A percentile compares a stretch with the other conserved stretches of the same genome.
Evolutionary conservation across 176 grass and related monocot genomes (phyloP).

Genomic region (Musa acuminata): DNA sequence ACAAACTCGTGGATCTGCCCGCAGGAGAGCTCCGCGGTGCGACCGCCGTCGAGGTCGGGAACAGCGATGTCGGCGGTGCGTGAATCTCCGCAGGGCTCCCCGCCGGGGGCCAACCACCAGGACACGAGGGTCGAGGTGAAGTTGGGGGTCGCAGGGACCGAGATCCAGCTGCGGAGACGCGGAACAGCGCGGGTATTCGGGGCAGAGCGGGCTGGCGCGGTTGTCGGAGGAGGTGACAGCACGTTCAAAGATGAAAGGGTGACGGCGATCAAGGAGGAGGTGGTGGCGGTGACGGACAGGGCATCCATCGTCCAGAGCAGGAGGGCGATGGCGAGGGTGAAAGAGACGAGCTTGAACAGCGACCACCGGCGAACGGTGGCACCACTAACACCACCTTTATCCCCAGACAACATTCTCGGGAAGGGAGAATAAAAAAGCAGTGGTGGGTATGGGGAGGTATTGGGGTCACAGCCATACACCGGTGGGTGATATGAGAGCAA

Average conservation of each 20-base stretch:
- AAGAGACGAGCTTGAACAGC: slow-evolving; percentile 26
- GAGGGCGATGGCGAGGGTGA: slow-evolving; percentile 26
- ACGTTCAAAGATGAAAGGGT: background rate
- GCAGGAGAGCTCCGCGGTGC: slow-evolving; percentile 22
- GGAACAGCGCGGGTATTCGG: background rate
- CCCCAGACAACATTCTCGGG: background rate
- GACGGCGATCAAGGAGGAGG: background rate
- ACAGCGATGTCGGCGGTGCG: slow-evolving; percentile 59
- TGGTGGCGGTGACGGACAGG: background rate
- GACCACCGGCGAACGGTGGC: background rate
- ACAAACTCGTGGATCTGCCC: slow-evolving; percentile 51
- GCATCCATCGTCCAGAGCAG: slow-evolving; percentile 4
- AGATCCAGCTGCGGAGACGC: slow-evolving; percentile 36
- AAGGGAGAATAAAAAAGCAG: background rate
- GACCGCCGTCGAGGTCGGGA: slow-evolving; percentile 23
- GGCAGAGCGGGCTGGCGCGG: background rate
- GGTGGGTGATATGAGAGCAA: background rate
- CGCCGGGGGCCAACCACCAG: slow-evolving; percentile 54
- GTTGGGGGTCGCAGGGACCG: slow-evolving; percentile 34
- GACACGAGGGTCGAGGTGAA: slow-evolving; percentile 71
- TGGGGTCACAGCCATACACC: background rate
- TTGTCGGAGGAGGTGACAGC: background rate
- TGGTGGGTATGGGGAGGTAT: background rate
- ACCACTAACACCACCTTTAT: slow-evolving; percentile 12
- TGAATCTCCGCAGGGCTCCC: slow-evolving; percentile 52